Evolutionary conservation across 177 flowering plant species (phyloP), one percentile per base, ranked within the genome.

Genomic region (Vitis hybrid): DNA sequence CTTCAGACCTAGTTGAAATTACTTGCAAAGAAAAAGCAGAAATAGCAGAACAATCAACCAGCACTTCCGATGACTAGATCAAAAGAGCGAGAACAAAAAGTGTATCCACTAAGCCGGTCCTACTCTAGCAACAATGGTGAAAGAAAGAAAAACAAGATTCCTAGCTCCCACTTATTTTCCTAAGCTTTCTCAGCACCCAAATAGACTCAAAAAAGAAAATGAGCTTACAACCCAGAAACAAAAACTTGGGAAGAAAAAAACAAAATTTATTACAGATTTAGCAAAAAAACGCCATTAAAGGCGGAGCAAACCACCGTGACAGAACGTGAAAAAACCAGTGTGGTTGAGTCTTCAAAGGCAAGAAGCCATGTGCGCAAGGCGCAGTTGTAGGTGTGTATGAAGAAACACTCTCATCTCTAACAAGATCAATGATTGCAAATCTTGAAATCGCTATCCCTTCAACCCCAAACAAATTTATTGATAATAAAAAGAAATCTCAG

Each of bases 191-290:
- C 59, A 59, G 69, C 59, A 3, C 31, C 61, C 66, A 60, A 67
- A 61, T 66, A 9, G 55, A 52, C n/a, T 33, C 60, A 33, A 9
- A 2, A 71, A 38, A 49, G 2, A 10, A 59, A 60, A n/a, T 19
- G 11, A 59, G 28, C 20, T 28, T 6, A 14, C 49, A 12, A 13
- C 52, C 53, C 11, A 24, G 18, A 19, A 6, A 24, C 17, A 59
- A 50, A 61, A 66, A 10, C 44, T 7, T 6, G 50, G 11, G n/a
- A 28, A 17, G 11, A 24, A 11, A 20, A 12, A 33, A 22, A 22
- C 7, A 44, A 33, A 60, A 70, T 72, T 22, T 2, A 2, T 63
- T 58, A 74, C 72, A 63, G 69, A 74, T 62, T 70, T 51, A 51
- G 75, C 62, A 0, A 22, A 22, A 1, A 64, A 47, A 1, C 10